These are phyloP conservation scores for Nigrospora oryzae DNA, from an alignment of 2,329 filamentous ascomycete genomes.

Conservation along the genomic window DNA sequence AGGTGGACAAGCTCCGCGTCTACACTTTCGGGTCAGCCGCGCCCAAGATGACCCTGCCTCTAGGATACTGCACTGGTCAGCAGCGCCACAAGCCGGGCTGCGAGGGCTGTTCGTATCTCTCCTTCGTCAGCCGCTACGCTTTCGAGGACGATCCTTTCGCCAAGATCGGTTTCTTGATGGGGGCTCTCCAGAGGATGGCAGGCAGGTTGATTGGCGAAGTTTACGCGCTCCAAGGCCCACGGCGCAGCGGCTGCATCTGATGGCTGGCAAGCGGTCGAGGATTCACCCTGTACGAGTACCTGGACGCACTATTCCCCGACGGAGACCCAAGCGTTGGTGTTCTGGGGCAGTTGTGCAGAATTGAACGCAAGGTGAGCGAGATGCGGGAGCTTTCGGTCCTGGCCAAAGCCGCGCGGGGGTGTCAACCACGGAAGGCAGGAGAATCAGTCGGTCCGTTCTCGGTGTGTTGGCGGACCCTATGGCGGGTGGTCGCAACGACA, in stretches of 20 bases:
- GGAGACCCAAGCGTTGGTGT: slow-evolving; percentile 12
- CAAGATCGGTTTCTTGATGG: slow-evolving; percentile 25
- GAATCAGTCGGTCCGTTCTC: slow-evolving; percentile 31
- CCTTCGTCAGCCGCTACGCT: slow-evolving; percentile 11
- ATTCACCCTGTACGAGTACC: slow-evolving; percentile 23
- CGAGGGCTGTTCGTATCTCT: slow-evolving; percentile 5
- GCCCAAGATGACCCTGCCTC: slow-evolving; percentile 26
- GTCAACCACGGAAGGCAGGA: slow-evolving; percentile 15
- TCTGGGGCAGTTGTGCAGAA: slow-evolving; percentile 23
- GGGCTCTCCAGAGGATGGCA: slow-evolving; percentile 24
- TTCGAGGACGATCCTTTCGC: slow-evolving; percentile 26
- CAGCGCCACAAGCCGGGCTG: background rate
- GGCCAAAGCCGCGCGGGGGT: slow-evolving; percentile 17
- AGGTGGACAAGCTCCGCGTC: slow-evolving; percentile 28
- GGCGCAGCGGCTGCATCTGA: slow-evolving; percentile 4
- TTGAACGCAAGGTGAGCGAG: slow-evolving; percentile 31
- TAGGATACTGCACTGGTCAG: slow-evolving; percentile 10
- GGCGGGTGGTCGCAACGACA: slow-evolving; percentile 11
- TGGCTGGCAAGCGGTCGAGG: slow-evolving; percentile 8
- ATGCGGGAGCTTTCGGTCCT: slow-evolving; percentile 31
- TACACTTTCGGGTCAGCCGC: slow-evolving; percentile 34
- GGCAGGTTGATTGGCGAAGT: slow-evolving; percentile 29
- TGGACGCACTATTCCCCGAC: slow-evolving; percentile 25
- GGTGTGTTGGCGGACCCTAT: slow-evolving; percentile 19
- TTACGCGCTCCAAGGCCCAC: slow-evolving; percentile 21